Evolutionary conservation across 768 basidiomycete species (phyloP).

Genomic region (Amanita pseudoporphyria): DNA sequence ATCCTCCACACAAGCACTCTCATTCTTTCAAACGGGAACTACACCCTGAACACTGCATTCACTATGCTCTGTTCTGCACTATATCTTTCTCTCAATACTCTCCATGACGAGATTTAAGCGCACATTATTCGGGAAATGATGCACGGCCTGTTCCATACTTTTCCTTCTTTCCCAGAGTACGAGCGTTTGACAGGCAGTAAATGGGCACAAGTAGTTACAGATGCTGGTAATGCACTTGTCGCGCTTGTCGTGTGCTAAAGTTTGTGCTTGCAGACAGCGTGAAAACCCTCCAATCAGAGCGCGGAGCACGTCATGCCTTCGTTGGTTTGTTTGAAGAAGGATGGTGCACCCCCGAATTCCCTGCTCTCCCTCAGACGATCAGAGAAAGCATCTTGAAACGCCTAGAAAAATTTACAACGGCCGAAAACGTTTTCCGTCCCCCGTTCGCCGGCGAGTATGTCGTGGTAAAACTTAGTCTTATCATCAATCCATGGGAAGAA

Average conservation of each 20-base stretch:
- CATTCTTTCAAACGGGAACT: constrained; percentile 83
- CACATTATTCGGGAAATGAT: constrained; percentile 83
- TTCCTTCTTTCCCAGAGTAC: constrained; percentile 71
- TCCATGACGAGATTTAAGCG: constrained; percentile 74
- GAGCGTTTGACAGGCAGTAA: constrained; percentile 62
- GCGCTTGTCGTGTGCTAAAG: constrained; percentile 75
- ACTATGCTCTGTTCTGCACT: constrained; percentile 76
- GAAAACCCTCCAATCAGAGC: constrained; percentile 57
- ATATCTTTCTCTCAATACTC: constrained; percentile 66
- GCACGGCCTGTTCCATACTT: constrained; percentile 83
- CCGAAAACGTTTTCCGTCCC: constrained; percentile 56
- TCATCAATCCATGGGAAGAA: constrained; percentile 68
- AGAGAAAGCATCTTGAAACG: constrained; percentile 66
- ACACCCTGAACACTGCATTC: constrained; percentile 88
- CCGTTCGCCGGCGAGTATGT: constrained; percentile 61
- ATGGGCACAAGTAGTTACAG: constrained; percentile 79
- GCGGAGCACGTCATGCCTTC: constrained; percentile 64
- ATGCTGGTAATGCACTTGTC: constrained; percentile 73
- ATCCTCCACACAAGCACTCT: constrained; percentile 95
- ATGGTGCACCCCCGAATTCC: constrained; percentile 82
- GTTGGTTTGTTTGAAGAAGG: constrained; percentile 82
- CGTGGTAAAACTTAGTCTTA: constrained; percentile 38
- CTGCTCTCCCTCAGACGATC: constrained; percentile 51
- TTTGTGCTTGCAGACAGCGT: constrained; percentile 76
- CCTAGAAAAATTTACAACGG: constrained; percentile 57